Conservation (phyloP, 148 eudicot species). For the Euryodendron excelsum region DNA sequence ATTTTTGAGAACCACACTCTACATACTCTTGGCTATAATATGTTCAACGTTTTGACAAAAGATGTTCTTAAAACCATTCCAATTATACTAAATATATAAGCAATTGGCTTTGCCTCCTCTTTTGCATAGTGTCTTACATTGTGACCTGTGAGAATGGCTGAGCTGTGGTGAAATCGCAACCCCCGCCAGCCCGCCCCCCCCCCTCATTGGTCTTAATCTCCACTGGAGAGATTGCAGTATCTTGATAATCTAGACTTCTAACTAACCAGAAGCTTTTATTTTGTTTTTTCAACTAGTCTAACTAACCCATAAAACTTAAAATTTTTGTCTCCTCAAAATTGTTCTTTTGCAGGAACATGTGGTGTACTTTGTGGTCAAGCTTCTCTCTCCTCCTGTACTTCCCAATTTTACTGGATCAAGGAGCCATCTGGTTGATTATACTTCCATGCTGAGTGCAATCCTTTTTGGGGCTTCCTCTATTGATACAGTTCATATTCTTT, state of each 20-base stretch:
- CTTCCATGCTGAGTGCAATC: slow-evolving; percentile 23
- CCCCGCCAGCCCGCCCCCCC: too few relatives aligned
- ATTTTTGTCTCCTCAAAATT: not conserved
- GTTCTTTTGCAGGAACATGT: slow-evolving; percentile 25
- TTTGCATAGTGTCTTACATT: not conserved
- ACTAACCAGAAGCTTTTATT: too few relatives aligned
- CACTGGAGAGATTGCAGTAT: not conserved
- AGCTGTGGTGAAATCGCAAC: not conserved
- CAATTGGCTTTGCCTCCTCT: not conserved
- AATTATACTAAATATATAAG: not conserved
- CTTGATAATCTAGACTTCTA: not conserved
- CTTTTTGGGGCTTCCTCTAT: slow-evolving; percentile 31
- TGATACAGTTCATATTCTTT: slow-evolving; percentile 32
- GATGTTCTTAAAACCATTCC: not conserved
- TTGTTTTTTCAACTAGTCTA: too few relatives aligned
- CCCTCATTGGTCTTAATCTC: not conserved
- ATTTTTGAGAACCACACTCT: not conserved
- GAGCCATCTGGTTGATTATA: slow-evolving; percentile 23
- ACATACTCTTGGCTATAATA: not conserved
- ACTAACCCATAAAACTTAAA: not conserved
- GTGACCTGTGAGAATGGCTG: slow-evolving; percentile 2
- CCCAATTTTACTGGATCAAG: slow-evolving; percentile 16
- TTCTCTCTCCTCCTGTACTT: slow-evolving; percentile 27
- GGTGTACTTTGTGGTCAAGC: slow-evolving; percentile 31
- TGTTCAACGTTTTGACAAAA: not conserved